Evolutionary conservation across 2,329 filamentous ascomycete genomes (phyloP).

Genomic region (Alternaria sp.): DNA sequence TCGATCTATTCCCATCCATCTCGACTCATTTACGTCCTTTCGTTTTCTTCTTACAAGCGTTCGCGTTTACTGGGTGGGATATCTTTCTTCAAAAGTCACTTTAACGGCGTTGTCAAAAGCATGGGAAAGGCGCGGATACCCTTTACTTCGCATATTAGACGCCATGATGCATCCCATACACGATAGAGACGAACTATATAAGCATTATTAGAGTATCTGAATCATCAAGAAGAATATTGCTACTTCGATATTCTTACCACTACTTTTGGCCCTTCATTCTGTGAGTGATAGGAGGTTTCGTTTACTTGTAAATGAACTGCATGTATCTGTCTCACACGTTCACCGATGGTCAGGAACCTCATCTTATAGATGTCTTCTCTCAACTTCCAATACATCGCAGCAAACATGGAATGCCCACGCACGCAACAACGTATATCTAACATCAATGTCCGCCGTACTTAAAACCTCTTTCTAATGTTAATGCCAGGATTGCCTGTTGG

Average conservation of each 20-base stretch:
- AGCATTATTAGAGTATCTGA: slow-evolving; percentile 1
- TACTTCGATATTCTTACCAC: background rate
- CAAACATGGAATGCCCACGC: background rate
- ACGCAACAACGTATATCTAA: background rate
- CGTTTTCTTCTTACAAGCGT: background rate
- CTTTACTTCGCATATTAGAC: slow-evolving; percentile 7
- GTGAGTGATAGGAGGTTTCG: background rate
- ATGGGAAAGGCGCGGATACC: slow-evolving; percentile 20
- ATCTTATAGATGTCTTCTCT: background rate
- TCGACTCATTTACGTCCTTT: slow-evolving; percentile 6
- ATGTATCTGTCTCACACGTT: background rate
- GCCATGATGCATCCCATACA: slow-evolving; percentile 13
- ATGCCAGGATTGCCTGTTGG: background rate
- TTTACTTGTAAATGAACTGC: background rate
- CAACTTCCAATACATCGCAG: background rate
- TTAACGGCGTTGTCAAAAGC: slow-evolving; percentile 19
- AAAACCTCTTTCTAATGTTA: background rate
- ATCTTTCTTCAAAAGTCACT: slow-evolving; percentile 3
- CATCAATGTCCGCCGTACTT: background rate
- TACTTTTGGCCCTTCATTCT: too few relatives aligned
- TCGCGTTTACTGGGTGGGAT: background rate
- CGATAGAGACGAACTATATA: slow-evolving; percentile 15
- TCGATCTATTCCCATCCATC: slow-evolving; percentile 1
- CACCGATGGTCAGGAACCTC: background rate
- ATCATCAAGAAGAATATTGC: background rate